A percentile compares a stretch with the other conserved stretches of the same genome.
Evolutionary conservation across 768 basidiomycete species (phyloP).

Genomic region (Amanita brunnescens): DNA sequence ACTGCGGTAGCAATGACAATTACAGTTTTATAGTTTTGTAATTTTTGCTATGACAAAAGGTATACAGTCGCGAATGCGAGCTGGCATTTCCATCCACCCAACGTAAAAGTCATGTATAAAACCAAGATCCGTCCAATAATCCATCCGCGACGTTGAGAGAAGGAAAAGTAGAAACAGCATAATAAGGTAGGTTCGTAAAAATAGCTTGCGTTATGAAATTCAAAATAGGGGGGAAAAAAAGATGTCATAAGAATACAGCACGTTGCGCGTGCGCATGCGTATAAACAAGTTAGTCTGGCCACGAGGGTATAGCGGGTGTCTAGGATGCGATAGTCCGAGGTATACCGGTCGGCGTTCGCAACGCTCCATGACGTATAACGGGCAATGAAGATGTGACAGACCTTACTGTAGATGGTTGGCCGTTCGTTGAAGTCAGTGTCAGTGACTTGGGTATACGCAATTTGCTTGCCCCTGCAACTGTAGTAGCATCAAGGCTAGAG

Average conservation of each 20-base stretch:
- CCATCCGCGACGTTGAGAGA: neutral
- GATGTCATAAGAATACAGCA: neutral
- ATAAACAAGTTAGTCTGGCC: neutral
- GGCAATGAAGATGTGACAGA: conserved; percentile 2
- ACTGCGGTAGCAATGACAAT: no score
- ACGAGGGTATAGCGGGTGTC: neutral
- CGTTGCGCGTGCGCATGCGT: neutral
- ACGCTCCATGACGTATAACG: neutral
- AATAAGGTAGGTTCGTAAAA: neutral
- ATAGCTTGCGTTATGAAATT: neutral
- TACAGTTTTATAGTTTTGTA: no score
- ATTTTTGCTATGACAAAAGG: neutral
- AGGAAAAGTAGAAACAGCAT: neutral
- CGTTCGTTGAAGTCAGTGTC: neutral
- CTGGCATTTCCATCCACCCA: neutral
- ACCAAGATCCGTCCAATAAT: neutral
- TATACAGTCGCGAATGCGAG: neutral
- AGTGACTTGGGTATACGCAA: conserved; percentile 3
- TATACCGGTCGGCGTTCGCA: neutral
- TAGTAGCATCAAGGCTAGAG: neutral
- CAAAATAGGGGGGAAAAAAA: neutral
- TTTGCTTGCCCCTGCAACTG: neutral
- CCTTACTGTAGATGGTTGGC: neutral
- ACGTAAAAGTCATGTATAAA: neutral
- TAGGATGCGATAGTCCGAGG: conserved; percentile 3